Evolutionary conservation across 345 rosid species (phyloP), one percentile per base, ranked within the genome.

Genomic region (Euphorbia peplus): DNA sequence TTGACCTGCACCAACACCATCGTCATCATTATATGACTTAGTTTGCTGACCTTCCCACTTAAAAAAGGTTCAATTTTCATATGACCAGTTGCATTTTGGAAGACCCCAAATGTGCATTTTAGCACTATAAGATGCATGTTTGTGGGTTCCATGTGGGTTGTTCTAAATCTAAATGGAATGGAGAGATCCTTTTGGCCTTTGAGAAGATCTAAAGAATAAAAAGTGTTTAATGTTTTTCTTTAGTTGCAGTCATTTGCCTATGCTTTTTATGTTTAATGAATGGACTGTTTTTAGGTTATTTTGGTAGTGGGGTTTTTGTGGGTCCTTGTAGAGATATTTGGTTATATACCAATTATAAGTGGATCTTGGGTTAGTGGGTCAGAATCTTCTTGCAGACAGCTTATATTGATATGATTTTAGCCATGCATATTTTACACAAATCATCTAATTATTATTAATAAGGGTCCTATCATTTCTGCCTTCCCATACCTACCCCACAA

Each of bases 241-340:
- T 48, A 42, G 26, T 13, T 13, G 56, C 66, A 62, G 51, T 59
- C 7, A 26, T 55, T 60, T 48, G 37, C 71, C 35, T 26, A 15
- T 22, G 24, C 37, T 54, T 58, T 57, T 57, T 11, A n/a, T 14
- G 61, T 13, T 67, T 41, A 42, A 28, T 60, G 32, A 42, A 28
- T 60, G 32, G 46, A 12, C 18, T 15, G 51, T 62, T 51, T 80
- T 69, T 60, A n/a, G 71, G 25, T 37, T 21, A 41, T 65, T 48
- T 56, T 21, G 70, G 47, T 63, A 59, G 75, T 63, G 66, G 80
- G 80, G 73, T 21, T 54, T 71, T 71, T 64, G 72, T 48, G 80
- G 76, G 63, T 77, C 73, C 24, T 59, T 4, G 25, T 18, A 39
- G 25, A 66, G 30, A n/a, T 21, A 9, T 47, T 5, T 55, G 63